Conservation (phyloP, 75 land plant genomes). For the Larix kaempferi region DNA sequence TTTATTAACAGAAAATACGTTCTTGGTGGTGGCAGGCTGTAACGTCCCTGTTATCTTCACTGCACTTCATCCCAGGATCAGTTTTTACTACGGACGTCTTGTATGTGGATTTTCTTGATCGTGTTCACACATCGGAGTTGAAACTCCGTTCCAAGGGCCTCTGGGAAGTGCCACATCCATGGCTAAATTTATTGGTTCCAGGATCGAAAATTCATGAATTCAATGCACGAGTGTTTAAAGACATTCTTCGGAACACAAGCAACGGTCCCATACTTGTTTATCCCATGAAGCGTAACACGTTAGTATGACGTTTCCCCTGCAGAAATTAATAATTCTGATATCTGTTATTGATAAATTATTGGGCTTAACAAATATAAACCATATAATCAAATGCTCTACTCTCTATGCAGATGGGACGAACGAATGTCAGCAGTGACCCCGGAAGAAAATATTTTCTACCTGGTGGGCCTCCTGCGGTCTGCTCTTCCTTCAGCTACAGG, state of each 20-base stretch:
- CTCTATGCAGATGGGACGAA: slow-evolving; percentile 58
- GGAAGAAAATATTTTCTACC: slow-evolving; percentile 65
- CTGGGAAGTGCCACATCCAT: slow-evolving; percentile 92
- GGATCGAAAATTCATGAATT: slow-evolving; percentile 54
- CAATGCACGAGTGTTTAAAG: slow-evolving; percentile 56
- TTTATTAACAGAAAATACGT: not conserved
- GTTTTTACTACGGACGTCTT: slow-evolving; percentile 60
- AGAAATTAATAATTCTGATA: not conserved
- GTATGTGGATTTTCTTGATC: slow-evolving; percentile 74
- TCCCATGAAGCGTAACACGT: slow-evolving; percentile 77
- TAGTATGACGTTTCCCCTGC: not conserved
- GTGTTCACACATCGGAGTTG: slow-evolving; percentile 73
- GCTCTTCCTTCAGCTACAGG: slow-evolving; percentile 33
- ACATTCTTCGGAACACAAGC: slow-evolving; percentile 41
- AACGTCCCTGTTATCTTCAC: slow-evolving; percentile 33
- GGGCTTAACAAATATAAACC: too few species aligned
- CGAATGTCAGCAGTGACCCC: slow-evolving; percentile 65
- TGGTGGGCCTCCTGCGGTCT: slow-evolving; percentile 67
- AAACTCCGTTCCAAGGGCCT: slow-evolving; percentile 54
- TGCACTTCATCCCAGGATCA: slow-evolving; percentile 56
- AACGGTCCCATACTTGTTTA: slow-evolving; percentile 81
- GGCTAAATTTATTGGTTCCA: slow-evolving; percentile 88
- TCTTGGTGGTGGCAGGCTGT: slow-evolving; percentile 31
- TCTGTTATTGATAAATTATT: not conserved
- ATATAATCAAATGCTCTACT: not conserved